Conservation (phyloP, 2,329 filamentous ascomycete species). For the Aspergillus sp. region DNA sequence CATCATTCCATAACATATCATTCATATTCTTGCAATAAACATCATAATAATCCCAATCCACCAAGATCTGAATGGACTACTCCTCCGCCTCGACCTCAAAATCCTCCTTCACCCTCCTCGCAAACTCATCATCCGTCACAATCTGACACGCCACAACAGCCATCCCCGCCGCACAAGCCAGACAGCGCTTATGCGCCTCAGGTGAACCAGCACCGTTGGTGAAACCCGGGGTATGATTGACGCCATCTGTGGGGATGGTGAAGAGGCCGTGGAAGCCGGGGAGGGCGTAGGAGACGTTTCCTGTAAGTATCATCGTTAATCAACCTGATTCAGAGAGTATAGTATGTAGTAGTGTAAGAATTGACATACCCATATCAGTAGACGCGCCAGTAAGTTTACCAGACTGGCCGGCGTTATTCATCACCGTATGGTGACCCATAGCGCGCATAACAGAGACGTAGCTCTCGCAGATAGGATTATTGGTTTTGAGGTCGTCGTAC, state of each 20-base stretch:
- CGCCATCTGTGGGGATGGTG: conserved; percentile 47
- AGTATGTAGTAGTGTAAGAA: too few species aligned
- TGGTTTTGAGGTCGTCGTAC: conserved; percentile 33
- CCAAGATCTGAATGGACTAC: too few species aligned
- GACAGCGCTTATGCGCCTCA: conserved; percentile 49
- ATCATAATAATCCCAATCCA: too few species aligned
- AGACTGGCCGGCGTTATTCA: conserved; percentile 22
- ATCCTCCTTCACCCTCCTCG: conserved; percentile 27
- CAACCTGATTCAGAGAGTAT: too few species aligned
- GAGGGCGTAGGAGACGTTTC: conserved; percentile 49
- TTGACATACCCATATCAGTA: conserved; percentile 36
- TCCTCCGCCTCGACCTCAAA: conserved; percentile 20
- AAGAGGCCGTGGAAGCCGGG: conserved; percentile 43
- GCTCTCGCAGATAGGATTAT: conserved; percentile 32
- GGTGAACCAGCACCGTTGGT: conserved; percentile 53
- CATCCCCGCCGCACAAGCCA: conserved; percentile 33
- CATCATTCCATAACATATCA: not conserved
- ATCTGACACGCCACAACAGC: conserved; percentile 34
- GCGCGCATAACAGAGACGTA: conserved; percentile 32
- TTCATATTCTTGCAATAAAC: too few species aligned
- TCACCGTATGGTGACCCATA: conserved; percentile 29
- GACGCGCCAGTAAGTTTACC: conserved; percentile 26
- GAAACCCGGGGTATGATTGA: conserved; percentile 58
- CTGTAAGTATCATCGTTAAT: conserved; percentile 30
- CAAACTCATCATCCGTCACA: conserved; percentile 30